Conservation (phyloP, 345 rosid genomes). For the rapeseed (Brassica napus) region Da-Ae NC_063440.1:24068001-24068500, state of each 20-base stretch:
- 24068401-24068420: constrained; percentile 65
- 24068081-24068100: constrained; percentile 11
- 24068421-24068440: constrained; percentile 74
- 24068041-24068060: constrained; percentile 15
- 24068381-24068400: constrained; percentile 83
- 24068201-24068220: constrained; percentile 1
- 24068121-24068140: constrained; percentile 1
- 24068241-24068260: background rate
- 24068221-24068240: background rate
- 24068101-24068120: background rate
- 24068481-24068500: constrained; percentile 85
- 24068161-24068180: background rate
- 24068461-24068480: constrained; percentile 93
- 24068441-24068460: constrained; percentile 82
- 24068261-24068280: constrained; percentile 11
- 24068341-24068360: constrained; percentile 10
- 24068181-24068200: constrained; percentile 4
- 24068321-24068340: background rate
- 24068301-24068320: constrained; percentile 3
- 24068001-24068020: background rate
- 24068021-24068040: constrained; percentile 3
- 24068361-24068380: constrained; percentile 52
- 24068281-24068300: background rate
- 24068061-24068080: constrained; percentile 12
- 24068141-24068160: background rate